These are phyloP conservation scores for Periconia sp. DNA, from an alignment of 2,329 filamentous ascomycete genomes.

Conservation along the genomic window DNA sequence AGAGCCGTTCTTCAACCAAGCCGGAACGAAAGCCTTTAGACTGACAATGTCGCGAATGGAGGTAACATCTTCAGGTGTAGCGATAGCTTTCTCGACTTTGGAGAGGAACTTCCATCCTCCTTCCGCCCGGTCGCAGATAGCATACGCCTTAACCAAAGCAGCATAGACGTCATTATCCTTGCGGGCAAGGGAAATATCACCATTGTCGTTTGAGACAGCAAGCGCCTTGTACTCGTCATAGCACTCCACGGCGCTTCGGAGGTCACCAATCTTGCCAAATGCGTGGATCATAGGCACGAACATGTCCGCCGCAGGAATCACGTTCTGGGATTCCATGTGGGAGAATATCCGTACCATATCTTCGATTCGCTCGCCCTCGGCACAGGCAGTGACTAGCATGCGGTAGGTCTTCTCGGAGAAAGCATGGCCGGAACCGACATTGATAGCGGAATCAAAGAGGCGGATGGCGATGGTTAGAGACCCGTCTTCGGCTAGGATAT, in stretches of 20 bases:
- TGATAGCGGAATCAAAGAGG: conserved; percentile 79
- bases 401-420: conserved; percentile 86
- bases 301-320: conserved; percentile 77
- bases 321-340: conserved; percentile 83
- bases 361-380: conserved; percentile 76
- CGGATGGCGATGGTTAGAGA: conserved; percentile 84
- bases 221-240: conserved; percentile 94
- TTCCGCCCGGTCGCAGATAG: conserved; percentile 78
- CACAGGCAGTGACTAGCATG: conserved; percentile 84
- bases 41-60: conserved; percentile 76
- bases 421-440: conserved; percentile 62
- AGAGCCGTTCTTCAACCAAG: conserved; percentile 72
- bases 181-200: conserved; percentile 70
- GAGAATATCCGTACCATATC: conserved; percentile 92
- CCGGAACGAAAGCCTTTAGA: conserved; percentile 77
- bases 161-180: conserved; percentile 88
- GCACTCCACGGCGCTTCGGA: conserved; percentile 87
- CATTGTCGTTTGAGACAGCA: conserved; percentile 83
- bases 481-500: conserved; percentile 85
- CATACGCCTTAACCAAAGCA: conserved; percentile 87
- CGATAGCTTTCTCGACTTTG: conserved; percentile 70
- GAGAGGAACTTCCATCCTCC: conserved; percentile 86
- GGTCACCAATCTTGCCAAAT: conserved; percentile 80
- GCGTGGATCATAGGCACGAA: conserved; percentile 96
- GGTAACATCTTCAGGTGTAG: conserved; percentile 57